phyloP scores from a whole-genome alignment of 306 rosid species.

The Dicorynia guianensis region DNA sequence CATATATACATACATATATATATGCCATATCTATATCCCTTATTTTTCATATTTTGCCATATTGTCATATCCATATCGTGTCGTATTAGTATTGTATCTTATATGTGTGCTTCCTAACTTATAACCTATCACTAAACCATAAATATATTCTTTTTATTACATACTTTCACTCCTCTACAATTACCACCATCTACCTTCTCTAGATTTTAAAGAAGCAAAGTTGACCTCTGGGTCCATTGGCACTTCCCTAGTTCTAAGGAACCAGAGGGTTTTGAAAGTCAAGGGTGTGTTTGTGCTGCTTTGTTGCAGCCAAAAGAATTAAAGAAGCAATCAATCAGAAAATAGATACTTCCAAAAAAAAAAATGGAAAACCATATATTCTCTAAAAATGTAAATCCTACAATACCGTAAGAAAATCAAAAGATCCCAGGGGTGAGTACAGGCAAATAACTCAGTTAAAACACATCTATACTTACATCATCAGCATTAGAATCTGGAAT shows the following conservation, averaged over 20 bases:
- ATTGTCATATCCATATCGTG: too few relatives aligned
- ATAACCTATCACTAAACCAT: background rate
- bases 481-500: conserved; percentile 62
- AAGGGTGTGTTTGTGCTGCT: too few relatives aligned
- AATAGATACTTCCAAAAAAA: background rate
- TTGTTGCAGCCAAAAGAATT: background rate
- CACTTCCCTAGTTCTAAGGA: too few relatives aligned
- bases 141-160: conserved; percentile 14
- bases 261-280: too few relatives aligned
- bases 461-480: conserved; percentile 68
- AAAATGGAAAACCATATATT: background rate
- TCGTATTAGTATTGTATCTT: too few relatives aligned
- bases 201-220: conserved; percentile 24
- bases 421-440: conserved; percentile 9
- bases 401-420: background rate
- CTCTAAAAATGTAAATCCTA: conserved; percentile 9
- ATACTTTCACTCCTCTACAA: conserved; percentile 9
- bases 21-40: too few relatives aligned
- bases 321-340: conserved; percentile 27
- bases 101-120: too few relatives aligned
- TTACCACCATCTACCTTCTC: conserved; percentile 7
- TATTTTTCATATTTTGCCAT: too few relatives aligned
- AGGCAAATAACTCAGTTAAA: conserved; percentile 2
- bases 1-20: too few relatives aligned
- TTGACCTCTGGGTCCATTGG: too few relatives aligned